These are phyloP conservation scores for Apophysomyces variabilis DNA, from an alignment of 371 early-diverging fungal species.

Conservation along the genomic window DNA sequence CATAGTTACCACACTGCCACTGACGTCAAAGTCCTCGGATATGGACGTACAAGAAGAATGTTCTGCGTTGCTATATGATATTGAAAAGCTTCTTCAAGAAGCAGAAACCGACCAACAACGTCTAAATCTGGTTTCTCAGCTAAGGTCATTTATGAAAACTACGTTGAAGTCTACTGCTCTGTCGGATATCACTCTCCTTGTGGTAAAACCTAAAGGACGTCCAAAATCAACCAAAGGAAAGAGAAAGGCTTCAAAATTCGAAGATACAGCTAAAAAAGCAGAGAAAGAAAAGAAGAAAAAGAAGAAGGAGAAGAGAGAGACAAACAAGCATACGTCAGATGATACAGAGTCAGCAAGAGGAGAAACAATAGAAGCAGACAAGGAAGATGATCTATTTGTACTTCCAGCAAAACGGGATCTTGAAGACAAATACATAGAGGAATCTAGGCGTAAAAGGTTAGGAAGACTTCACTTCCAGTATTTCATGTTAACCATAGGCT, in stretches of 20 bases:
- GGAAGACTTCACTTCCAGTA: background rate
- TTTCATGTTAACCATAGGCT: no score
- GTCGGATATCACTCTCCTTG: background rate
- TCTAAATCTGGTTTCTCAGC: background rate
- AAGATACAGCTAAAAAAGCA: background rate
- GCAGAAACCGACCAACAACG: slow-evolving; percentile 3
- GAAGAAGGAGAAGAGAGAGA: background rate
- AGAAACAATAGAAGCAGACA: background rate
- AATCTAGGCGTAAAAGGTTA: slow-evolving; percentile 5
- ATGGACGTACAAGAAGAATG: background rate
- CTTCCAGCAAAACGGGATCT: background rate
- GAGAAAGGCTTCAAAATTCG: background rate
- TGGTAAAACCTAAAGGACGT: background rate
- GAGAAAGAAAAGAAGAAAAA: background rate
- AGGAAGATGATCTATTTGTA: background rate
- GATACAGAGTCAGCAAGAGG: no score
- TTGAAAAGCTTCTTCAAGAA: slow-evolving; percentile 1
- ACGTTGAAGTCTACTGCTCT: background rate
- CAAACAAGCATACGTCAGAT: background rate
- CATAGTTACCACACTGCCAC: background rate
- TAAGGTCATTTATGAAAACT: background rate
- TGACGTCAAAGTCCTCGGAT: background rate
- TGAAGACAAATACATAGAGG: background rate
- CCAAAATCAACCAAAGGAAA: background rate
- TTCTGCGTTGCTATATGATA: background rate